Conservation (phyloP, 2,329 filamentous ascomycete genomes). For the Cladophialophora yegresii region DNA sequence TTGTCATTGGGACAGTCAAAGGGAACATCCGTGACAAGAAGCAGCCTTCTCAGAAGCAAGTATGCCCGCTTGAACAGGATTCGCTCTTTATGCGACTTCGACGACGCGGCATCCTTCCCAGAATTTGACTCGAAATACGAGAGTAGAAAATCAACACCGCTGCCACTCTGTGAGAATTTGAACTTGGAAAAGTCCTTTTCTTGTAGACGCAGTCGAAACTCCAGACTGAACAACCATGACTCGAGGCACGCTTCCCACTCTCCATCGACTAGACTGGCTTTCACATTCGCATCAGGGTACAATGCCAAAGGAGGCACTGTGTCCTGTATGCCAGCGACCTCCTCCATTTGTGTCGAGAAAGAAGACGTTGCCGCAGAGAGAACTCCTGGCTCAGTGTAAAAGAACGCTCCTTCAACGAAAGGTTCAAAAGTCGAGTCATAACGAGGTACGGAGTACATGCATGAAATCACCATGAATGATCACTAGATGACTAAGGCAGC, state of each 20-base stretch:
- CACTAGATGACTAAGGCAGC: neutral
- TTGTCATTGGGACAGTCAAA: constrained; percentile 18
- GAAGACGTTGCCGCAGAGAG: neutral
- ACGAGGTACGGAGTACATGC: neutral
- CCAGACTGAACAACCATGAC: constrained; percentile 71
- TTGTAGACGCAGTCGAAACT: constrained; percentile 63
- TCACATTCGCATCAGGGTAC: constrained; percentile 70
- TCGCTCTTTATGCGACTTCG: constrained; percentile 32
- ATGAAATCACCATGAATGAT: too few relatives aligned
- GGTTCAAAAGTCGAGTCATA: neutral
- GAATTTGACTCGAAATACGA: constrained; percentile 22
- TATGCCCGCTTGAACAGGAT: constrained; percentile 66
- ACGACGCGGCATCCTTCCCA: neutral
- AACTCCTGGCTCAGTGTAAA: neutral
- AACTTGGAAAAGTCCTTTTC: constrained; percentile 61
- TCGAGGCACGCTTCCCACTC: constrained; percentile 80
- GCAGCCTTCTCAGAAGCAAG: constrained; percentile 61
- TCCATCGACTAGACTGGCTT: constrained; percentile 62
- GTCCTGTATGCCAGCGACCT: constrained; percentile 20
- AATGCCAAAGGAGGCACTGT: constrained; percentile 70
- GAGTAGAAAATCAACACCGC: constrained; percentile 29
- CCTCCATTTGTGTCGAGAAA: constrained; percentile 19
- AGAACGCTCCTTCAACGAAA: neutral
- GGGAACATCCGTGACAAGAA: constrained; percentile 44
- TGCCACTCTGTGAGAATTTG: constrained; percentile 19